Conservation (phyloP, 2,329 filamentous ascomycete genomes). For the Cordyceps farinosa region DNA sequence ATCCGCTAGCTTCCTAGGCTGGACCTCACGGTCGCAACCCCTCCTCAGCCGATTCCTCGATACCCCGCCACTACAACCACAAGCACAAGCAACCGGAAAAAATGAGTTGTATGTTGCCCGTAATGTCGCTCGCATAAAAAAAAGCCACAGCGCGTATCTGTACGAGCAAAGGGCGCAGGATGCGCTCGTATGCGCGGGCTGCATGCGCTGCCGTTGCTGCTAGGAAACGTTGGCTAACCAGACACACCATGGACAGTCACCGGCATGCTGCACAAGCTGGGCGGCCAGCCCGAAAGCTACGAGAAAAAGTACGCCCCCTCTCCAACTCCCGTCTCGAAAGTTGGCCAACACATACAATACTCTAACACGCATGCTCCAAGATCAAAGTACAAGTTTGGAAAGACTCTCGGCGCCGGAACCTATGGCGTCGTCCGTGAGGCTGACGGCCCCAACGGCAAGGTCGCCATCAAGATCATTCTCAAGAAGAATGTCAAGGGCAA, state of each 20-base stretch:
- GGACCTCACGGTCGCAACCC: conserved; percentile 11
- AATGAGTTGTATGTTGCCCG: conserved; percentile 18
- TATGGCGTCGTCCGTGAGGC: conserved; percentile 98
- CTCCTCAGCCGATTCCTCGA: conserved; percentile 7
- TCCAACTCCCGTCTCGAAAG: neutral
- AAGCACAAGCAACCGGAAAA: neutral
- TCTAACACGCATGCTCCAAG: conserved; percentile 39
- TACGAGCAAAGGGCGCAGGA: neutral
- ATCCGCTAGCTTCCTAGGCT: neutral
- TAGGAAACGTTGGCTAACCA: neutral
- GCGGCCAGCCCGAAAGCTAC: conserved; percentile 96
- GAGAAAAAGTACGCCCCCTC: conserved; percentile 75
- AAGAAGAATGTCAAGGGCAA: conserved; percentile 99
- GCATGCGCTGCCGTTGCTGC: neutral
- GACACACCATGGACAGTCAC: conserved; percentile 55
- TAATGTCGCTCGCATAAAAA: neutral
- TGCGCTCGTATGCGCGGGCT: neutral
- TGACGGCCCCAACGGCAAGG: conserved; percentile 76
- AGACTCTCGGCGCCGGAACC: conserved; percentile 91
- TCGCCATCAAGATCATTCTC: conserved; percentile 96
- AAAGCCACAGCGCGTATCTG: neutral
- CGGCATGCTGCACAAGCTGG: conserved; percentile 91
- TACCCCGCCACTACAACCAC: conserved; percentile 11
- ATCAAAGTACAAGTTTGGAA: conserved; percentile 85
- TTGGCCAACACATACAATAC: neutral